Conservation (phyloP, 768 basidiomycete species). For the Podaxis sp. region DNA sequence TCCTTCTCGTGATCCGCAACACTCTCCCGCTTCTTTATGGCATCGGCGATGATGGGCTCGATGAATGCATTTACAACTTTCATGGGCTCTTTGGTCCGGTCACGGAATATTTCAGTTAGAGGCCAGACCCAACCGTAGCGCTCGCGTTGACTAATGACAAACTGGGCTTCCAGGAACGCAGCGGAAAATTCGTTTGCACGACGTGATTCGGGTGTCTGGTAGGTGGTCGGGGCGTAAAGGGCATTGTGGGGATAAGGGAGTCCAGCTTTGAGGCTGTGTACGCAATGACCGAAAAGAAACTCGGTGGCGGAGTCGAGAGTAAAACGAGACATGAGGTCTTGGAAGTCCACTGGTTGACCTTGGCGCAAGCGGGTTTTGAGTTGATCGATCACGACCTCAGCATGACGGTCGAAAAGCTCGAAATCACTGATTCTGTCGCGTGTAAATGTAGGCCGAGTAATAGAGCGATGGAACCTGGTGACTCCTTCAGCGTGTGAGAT, state of each 20-base stretch:
- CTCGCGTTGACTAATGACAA: conserved; percentile 38
- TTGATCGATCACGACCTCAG: conserved; percentile 39
- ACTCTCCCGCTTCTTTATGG: conserved; percentile 39
- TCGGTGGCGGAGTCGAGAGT: conserved; percentile 68
- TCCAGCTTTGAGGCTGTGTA: conserved; percentile 48
- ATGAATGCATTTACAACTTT: conserved; percentile 50
- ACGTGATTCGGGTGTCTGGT: conserved; percentile 24
- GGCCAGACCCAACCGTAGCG: conserved; percentile 53
- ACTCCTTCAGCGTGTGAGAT: neutral
- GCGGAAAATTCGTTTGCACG: conserved; percentile 41
- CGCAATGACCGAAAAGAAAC: conserved; percentile 61
- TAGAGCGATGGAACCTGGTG: conserved; percentile 56
- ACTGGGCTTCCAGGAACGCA: conserved; percentile 50
- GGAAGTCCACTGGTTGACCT: conserved; percentile 58
- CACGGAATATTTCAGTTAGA: conserved; percentile 45
- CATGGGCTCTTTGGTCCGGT: conserved; percentile 48
- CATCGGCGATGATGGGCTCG: conserved; percentile 50
- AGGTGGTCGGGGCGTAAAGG: conserved; percentile 21
- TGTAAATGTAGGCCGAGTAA: conserved; percentile 65
- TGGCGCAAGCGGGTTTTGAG: conserved; percentile 46
- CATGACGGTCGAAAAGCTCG: conserved; percentile 57
- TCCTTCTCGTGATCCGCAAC: conserved; percentile 22
- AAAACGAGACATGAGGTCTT: conserved; percentile 62
- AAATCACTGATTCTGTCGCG: conserved; percentile 59
- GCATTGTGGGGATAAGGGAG: conserved; percentile 53